Percentiles rank a stretch among this genome's conserved stretches.
Evolutionary conservation across 371 early-diverging fungal genomes (phyloP).

Genomic region (Choanephora cucurbitarum): DNA sequence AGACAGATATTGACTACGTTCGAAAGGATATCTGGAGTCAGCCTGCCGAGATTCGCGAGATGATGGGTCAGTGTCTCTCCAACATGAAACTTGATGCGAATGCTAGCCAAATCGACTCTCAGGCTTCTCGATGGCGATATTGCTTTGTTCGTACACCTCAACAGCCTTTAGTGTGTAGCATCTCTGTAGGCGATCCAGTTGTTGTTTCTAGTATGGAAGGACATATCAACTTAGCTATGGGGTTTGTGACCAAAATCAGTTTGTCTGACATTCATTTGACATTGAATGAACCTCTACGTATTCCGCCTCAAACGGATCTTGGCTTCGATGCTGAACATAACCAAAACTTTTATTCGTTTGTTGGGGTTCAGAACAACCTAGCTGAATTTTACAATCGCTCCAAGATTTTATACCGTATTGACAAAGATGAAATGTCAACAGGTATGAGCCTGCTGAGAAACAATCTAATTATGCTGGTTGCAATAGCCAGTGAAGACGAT

Average conservation of each 20-base stretch:
- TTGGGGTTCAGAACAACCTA: slow-evolving; percentile 7
- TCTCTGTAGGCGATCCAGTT: slow-evolving; percentile 79
- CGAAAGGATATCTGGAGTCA: slow-evolving; percentile 85
- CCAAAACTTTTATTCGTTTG: slow-evolving; percentile 38
- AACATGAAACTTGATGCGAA: slow-evolving; percentile 22
- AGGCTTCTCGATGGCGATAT: slow-evolving; percentile 16
- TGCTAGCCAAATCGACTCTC: slow-evolving; percentile 1
- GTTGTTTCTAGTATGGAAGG: slow-evolving; percentile 79
- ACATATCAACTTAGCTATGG: slow-evolving; percentile 77
- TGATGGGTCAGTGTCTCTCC: slow-evolving; percentile 34
- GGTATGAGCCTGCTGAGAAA: slow-evolving; percentile 70
- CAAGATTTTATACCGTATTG: slow-evolving; percentile 68
- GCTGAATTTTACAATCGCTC: slow-evolving; percentile 15
- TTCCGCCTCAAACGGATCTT: slow-evolving; percentile 48
- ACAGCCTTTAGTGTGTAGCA: slow-evolving; percentile 48
- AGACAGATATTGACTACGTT: slow-evolving; percentile 65
- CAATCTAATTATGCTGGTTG: slow-evolving; percentile 77
- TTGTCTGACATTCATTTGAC: slow-evolving; percentile 53
- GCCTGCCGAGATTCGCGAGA: slow-evolving; percentile 42
- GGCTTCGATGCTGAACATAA: slow-evolving; percentile 51
- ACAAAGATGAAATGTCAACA: slow-evolving; percentile 77
- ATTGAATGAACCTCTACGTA: slow-evolving; percentile 68
- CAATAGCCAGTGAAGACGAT: slow-evolving; percentile 45
- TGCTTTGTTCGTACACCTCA: slow-evolving; percentile 12
- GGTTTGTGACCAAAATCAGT: slow-evolving; percentile 64